phyloP scores from a whole-genome alignment of 2,329 filamentous ascomycete species.

The Rugonectria rugulosa region DNA sequence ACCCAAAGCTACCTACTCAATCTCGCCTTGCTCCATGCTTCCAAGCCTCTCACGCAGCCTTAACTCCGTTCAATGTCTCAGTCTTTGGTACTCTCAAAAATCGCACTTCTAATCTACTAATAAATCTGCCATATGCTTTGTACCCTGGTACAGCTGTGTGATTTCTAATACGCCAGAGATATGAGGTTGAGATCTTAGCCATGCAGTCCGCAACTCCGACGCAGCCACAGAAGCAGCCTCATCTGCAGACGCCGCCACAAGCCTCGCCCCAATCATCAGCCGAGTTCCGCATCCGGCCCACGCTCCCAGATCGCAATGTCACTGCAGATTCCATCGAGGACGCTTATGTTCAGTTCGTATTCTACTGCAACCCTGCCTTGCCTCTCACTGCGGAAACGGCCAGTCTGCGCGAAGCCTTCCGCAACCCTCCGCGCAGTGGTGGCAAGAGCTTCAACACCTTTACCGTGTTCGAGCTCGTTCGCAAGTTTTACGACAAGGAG shows the following conservation, averaged over 20 bases:
- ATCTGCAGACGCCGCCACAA: slow-evolving; percentile 15
- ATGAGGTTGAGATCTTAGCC: slow-evolving; percentile 30
- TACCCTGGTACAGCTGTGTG: slow-evolving; percentile 19
- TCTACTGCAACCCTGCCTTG: slow-evolving; percentile 90
- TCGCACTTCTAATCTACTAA: slow-evolving; percentile 24
- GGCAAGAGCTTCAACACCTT: slow-evolving; percentile 86
- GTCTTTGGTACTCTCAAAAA: slow-evolving; percentile 26
- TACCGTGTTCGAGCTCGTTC: slow-evolving; percentile 78
- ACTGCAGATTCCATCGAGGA: slow-evolving; percentile 77
- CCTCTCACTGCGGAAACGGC: slow-evolving; percentile 70
- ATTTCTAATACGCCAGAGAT: slow-evolving; percentile 28
- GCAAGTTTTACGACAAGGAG: slow-evolving; percentile 79
- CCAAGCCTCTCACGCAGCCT: too few relatives aligned
- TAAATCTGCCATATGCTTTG: slow-evolving; percentile 12
- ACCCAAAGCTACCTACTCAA: too few relatives aligned
- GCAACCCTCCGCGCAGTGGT: slow-evolving; percentile 83
- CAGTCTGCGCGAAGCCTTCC: slow-evolving; percentile 78
- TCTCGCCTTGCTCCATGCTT: too few relatives aligned
- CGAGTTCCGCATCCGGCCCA: slow-evolving; percentile 30
- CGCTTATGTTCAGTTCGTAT: slow-evolving; percentile 83
- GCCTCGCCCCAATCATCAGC: slow-evolving; percentile 19
- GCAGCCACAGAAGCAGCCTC: slow-evolving; percentile 23
- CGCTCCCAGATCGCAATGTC: slow-evolving; percentile 72
- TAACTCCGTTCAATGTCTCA: too few relatives aligned
- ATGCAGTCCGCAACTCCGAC: slow-evolving; percentile 31